Evolutionary conservation across 371 early-diverging fungal species (phyloP).

Genomic region (Umbelopsis sp.): DNA sequence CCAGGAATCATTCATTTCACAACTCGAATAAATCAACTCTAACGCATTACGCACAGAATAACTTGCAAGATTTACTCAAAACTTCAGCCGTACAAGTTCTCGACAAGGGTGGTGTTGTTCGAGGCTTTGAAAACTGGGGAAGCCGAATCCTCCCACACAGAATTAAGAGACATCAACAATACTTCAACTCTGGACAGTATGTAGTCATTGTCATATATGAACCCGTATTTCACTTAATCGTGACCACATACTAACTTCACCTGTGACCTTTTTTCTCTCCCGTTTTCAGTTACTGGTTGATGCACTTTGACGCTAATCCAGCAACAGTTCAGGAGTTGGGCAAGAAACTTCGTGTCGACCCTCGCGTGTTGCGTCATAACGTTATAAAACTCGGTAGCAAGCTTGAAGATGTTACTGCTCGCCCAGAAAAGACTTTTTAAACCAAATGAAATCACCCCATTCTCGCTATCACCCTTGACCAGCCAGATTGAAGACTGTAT

Average conservation of each 20-base stretch:
- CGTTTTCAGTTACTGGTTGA: slow-evolving; percentile 65
- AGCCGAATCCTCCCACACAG: slow-evolving; percentile 64
- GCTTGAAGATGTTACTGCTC: slow-evolving; percentile 57
- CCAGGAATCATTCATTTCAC: not conserved
- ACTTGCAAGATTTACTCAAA: slow-evolving; percentile 69
- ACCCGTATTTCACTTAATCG: too few relatives aligned
- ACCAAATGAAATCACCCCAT: not conserved
- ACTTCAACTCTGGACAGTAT: slow-evolving; percentile 66
- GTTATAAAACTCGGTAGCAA: slow-evolving; percentile 76
- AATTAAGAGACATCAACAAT: slow-evolving; percentile 71
- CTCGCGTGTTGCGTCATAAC: slow-evolving; percentile 78
- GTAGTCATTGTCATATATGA: slow-evolving; percentile 21
- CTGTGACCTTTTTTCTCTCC: too few relatives aligned
- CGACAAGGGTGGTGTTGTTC: slow-evolving; percentile 79
- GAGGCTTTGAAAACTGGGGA: slow-evolving; percentile 73
- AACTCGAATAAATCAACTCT: too few relatives aligned
- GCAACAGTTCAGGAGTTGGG: slow-evolving; percentile 59
- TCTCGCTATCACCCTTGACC: not conserved
- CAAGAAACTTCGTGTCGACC: slow-evolving; percentile 69
- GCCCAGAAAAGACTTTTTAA: slow-evolving; percentile 60
- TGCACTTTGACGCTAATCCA: slow-evolving; percentile 83
- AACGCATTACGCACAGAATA: slow-evolving; percentile 39
- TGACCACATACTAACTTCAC: too few relatives aligned
- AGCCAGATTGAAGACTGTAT: slow-evolving; percentile 12
- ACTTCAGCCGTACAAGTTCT: slow-evolving; percentile 70